Evolutionary conservation across 805 yeast genomes (phyloP).

Genomic region (Metschnikowia chrysomelidarum): DNA sequence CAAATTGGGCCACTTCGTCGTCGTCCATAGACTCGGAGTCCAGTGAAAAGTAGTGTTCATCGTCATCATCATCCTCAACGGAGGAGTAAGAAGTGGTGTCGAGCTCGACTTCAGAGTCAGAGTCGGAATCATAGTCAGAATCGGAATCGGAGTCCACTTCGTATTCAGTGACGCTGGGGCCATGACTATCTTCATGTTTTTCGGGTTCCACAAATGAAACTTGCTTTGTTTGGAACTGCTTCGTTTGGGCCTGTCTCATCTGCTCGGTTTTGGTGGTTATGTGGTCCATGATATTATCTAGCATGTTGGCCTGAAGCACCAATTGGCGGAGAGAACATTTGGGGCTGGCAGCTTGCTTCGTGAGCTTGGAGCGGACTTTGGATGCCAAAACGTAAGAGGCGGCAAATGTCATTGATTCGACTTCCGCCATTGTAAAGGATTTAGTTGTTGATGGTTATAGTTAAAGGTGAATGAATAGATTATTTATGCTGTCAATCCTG

Average conservation of each 20-base stretch:
- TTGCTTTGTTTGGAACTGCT: constrained; percentile 6
- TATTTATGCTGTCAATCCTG: too few relatives aligned
- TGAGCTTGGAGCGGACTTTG: constrained; percentile 60
- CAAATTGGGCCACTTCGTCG: too few relatives aligned
- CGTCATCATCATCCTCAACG: constrained; percentile 14
- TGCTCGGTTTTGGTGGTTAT: constrained; percentile 33
- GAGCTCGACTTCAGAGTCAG: too few relatives aligned
- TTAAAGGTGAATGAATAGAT: too few relatives aligned
- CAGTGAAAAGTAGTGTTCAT: constrained; percentile 22
- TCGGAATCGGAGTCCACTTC: constrained; percentile 36
- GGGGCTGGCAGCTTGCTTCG: constrained; percentile 56
- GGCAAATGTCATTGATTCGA: constrained; percentile 28
- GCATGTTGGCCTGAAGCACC: constrained; percentile 69
- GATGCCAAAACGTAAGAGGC: constrained; percentile 63
- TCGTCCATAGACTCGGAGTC: constrained; percentile 22
- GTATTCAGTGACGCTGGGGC: constrained; percentile 37
- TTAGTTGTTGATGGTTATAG: too few relatives aligned
- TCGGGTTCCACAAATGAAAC: constrained; percentile 16
- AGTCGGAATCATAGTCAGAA: constrained; percentile 24
- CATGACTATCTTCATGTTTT: constrained; percentile 7
- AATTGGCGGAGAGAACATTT: constrained; percentile 57
- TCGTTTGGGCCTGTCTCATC: constrained; percentile 10
- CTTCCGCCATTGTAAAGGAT: constrained; percentile 4
- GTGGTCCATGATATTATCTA: constrained; percentile 61
- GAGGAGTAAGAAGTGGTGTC: constrained; percentile 16